A percentile compares a stretch with the other conserved stretches of the same genome.
phyloP scores from a whole-genome alignment of 83 land plant genomes.

The Thuja plicata region DNA sequence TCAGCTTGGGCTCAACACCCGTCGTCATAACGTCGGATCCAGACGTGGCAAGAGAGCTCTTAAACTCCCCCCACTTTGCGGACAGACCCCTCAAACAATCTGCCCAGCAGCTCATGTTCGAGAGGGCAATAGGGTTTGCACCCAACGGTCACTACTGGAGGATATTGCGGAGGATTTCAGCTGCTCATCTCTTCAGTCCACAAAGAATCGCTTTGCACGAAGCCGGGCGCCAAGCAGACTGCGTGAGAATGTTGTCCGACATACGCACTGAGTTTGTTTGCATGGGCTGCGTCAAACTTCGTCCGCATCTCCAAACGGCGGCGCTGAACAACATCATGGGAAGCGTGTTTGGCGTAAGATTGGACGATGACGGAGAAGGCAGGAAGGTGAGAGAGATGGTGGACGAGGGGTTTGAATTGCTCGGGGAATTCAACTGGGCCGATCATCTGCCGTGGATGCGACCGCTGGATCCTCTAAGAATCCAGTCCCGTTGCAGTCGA shows the following conservation, averaged over 20 bases:
- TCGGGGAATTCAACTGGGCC: conserved; percentile 47
- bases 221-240: conserved; percentile 31
- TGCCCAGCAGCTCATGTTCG: conserved; percentile 50
- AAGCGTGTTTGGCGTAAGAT: too few species aligned
- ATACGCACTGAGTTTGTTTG: conserved; percentile 21
- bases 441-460: conserved; percentile 19
- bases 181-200: too few species aligned
- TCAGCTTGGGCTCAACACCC: conserved; percentile 65
- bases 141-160: too few species aligned
- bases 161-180: too few species aligned
- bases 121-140: too few species aligned
- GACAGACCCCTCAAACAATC: conserved; percentile 80
- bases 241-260: conserved; percentile 33
- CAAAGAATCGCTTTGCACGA: too few species aligned
- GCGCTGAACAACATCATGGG: too few species aligned
- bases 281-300: neutral
- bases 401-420: conserved; percentile 50
- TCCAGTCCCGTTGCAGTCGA: neutral
- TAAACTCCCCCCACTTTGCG: conserved; percentile 54
- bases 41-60: conserved; percentile 52
- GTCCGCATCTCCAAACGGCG: too few species aligned
- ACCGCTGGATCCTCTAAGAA: conserved; percentile 25
- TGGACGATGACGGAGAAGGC: too few species aligned
- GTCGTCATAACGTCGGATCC: conserved; percentile 63
- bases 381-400: conserved; percentile 25